Conservation (phyloP, 1,284 basidiomycete genomes). For the Sporisorium scitamineum region DNA sequence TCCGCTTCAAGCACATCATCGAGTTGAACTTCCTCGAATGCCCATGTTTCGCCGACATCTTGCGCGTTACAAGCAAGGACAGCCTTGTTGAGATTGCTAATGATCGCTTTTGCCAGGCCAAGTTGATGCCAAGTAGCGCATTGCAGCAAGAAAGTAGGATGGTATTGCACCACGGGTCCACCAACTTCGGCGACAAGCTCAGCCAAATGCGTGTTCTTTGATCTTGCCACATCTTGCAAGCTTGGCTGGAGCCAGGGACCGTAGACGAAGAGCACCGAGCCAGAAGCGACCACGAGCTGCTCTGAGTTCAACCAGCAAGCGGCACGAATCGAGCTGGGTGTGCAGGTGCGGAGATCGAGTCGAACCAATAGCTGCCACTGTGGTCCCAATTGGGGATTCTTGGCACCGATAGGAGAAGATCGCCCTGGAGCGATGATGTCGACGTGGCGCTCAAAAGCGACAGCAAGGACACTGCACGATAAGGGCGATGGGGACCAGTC, state of each 20-base stretch:
- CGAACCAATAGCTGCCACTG: slow-evolving; percentile 27
- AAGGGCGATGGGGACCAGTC: slow-evolving; percentile 45
- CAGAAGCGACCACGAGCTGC: slow-evolving; percentile 38
- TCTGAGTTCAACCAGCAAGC: slow-evolving; percentile 37
- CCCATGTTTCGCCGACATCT: slow-evolving; percentile 33
- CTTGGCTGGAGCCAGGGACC: slow-evolving; percentile 26
- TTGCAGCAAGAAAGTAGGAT: slow-evolving; percentile 48
- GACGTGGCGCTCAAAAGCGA: slow-evolving; percentile 35
- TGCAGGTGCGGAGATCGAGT: slow-evolving; percentile 26
- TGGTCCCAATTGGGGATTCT: not conserved
- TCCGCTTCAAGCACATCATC: slow-evolving; percentile 18
- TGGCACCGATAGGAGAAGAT: not conserved
- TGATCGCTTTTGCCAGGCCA: slow-evolving; percentile 34
- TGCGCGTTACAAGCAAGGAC: slow-evolving; percentile 17
- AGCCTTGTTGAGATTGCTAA: slow-evolving; percentile 34
- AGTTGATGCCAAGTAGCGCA: slow-evolving; percentile 47
- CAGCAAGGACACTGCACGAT: slow-evolving; percentile 21
- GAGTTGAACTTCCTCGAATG: slow-evolving; percentile 28
- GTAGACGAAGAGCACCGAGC: slow-evolving; percentile 33
- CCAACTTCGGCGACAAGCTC: slow-evolving; percentile 36
- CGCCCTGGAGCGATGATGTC: slow-evolving; percentile 33
- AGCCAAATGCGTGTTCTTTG: slow-evolving; percentile 17
- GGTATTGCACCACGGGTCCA: slow-evolving; percentile 49
- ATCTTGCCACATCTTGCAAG: not conserved
- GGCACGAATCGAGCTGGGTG: slow-evolving; percentile 33